Evolutionary conservation across 2,329 filamentous ascomycete species (phyloP).

Genomic region (Westerdykella ornata): DNA sequence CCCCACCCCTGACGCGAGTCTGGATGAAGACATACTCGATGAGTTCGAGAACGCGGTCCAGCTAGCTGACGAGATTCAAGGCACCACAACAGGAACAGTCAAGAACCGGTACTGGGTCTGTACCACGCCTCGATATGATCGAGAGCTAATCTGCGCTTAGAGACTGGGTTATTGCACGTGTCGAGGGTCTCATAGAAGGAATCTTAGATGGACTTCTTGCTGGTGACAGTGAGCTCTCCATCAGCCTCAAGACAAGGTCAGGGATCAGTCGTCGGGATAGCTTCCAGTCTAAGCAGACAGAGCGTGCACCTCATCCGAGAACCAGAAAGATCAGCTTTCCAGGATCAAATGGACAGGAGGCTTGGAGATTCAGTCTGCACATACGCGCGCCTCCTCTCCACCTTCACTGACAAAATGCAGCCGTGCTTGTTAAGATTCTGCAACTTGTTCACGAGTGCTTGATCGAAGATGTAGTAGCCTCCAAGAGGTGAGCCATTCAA

Average conservation of each 20-base stretch:
- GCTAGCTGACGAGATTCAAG: too few relatives aligned
- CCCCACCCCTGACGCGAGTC: too few relatives aligned
- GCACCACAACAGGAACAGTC: too few relatives aligned
- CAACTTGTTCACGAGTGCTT: conserved; percentile 51
- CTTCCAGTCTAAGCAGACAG: background rate
- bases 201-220: conserved; percentile 49
- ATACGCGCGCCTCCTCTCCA: background rate
- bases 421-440: conserved; percentile 50
- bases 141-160: background rate
- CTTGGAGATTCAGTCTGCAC: conserved; percentile 50
- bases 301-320: conserved; percentile 11
- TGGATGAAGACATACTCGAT: too few relatives aligned
- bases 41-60: too few relatives aligned
- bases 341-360: conserved; percentile 49
- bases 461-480: conserved; percentile 43
- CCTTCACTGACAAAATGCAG: conserved; percentile 29
- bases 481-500: conserved; percentile 46
- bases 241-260: conserved; percentile 43
- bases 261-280: conserved; percentile 14
- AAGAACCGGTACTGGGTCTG: too few relatives aligned
- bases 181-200: conserved; percentile 51
- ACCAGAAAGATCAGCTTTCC: conserved; percentile 44
- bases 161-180: conserved; percentile 43
- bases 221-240: conserved; percentile 42
- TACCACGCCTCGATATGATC: too few relatives aligned